phyloP scores from a whole-genome alignment of 2,329 filamentous ascomycete species.

The Periconia sp. region DNA sequence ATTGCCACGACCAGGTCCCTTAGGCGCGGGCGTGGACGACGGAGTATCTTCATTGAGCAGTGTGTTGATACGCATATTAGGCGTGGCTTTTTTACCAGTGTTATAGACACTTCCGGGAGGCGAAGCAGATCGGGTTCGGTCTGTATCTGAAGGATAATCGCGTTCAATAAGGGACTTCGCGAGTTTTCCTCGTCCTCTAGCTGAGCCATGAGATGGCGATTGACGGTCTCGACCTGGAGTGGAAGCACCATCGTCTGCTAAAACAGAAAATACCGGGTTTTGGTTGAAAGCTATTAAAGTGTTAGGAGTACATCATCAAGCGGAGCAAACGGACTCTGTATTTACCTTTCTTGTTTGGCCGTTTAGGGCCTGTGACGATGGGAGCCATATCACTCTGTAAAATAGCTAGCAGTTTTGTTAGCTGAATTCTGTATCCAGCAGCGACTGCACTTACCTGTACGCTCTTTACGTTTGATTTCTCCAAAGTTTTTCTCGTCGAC shows the following conservation, averaged over 20 bases:
- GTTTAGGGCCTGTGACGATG: conserved; percentile 57
- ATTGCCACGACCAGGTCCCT: conserved; percentile 53
- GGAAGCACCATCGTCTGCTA: conserved; percentile 42
- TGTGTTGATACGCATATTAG: conserved; percentile 52
- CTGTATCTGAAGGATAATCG: conserved; percentile 48
- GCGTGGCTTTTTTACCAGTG: conserved; percentile 38
- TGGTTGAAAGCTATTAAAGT: conserved; percentile 37
- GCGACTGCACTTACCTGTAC: conserved; percentile 47
- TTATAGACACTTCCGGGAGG: conserved; percentile 45
- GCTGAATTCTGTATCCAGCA: not conserved
- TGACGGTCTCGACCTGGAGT: conserved; percentile 44
- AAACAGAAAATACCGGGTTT: conserved; percentile 46
- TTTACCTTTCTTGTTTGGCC: conserved; percentile 50
- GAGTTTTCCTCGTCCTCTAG: conserved; percentile 37
- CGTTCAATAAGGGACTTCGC: conserved; percentile 37
- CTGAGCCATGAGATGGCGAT: conserved; percentile 43
- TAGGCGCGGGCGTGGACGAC: conserved; percentile 36
- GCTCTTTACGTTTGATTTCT: conserved; percentile 70
- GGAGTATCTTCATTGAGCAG: conserved; percentile 49
- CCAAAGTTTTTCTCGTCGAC: conserved; percentile 71
- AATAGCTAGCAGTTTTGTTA: conserved; percentile 50
- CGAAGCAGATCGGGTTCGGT: conserved; percentile 50
- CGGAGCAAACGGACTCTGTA: no score
- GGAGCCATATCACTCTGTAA: conserved; percentile 74
- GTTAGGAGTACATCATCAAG: conserved; percentile 10